Evolutionary conservation across 2,329 filamentous ascomycete species (phyloP), one percentile per base, ranked within the genome.

Genomic region (Ceratocystis cacaofunesta): DNA sequence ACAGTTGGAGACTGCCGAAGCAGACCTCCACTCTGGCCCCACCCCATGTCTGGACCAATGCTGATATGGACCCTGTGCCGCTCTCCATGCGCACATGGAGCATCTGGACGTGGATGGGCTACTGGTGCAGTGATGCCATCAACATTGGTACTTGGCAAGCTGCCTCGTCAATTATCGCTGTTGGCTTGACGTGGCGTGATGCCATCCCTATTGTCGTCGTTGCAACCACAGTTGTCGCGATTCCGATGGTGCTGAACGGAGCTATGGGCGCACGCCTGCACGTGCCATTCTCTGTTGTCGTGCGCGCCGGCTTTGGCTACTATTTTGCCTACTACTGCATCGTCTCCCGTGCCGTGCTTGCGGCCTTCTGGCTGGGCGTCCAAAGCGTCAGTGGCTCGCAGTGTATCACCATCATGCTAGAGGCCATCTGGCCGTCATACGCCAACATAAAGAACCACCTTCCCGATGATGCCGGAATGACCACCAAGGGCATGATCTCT

Each of bases 161-260:
- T 22, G 65, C 65, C 17, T 75, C 71, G 41, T 71, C 73, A 52
- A 76, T 78, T 61, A 77, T 77, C 72, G 72, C 74, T 19, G 70
- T 78, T 10, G 76, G 76, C 4, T 77, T 78, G 68, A 78, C 76
- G 2, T 76, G 76, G 36, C 72, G 76, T 67, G 75, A 77, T 68
- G 77, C 76, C 1, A 75, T 78, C 5, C 76, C 76, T 3, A 77
- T 78, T 46, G 75, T 77, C 43, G 77, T 77, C 69, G 76, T 76
- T 62, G 76, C 76, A 22, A 78, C 77, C 68, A 69, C 72, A 19
- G 74, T 78, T 30, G 77, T 76, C 68, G 75, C 75, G 46, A 73
- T 76, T 22, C 75, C 76, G n/a, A 76, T 78, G 66, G 77, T 76
- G 1, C 69, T 77, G 30, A 78, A 76, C 22, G 76, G 64, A 22